Base-by-base conservation (phyloP, 108 stramenopile species). In the Epithemia pelagica region DNA sequence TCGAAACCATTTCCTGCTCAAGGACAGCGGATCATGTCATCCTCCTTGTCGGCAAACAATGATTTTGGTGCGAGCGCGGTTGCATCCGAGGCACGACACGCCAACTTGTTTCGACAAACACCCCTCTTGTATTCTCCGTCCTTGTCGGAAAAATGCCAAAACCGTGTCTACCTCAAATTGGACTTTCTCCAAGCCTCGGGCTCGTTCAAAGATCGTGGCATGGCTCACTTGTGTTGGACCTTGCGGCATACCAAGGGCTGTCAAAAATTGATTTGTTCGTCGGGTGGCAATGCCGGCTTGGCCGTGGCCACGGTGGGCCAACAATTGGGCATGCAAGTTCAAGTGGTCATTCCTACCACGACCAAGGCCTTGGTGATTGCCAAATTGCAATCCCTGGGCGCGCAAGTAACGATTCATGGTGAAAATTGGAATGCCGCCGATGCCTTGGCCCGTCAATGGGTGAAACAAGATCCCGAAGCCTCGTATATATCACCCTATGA, bases 371-470 rank as follows among this genome's bases (percentile, higher is more conserved):
- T 92, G 30, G 91, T 96, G 52, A 67, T 94, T 32, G 78, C 71
- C 24, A 92, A 92, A 61, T 52, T 95, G n/a, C 58, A 80, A 28
- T 66, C 82, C 0, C 69, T 88, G n/a, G 92, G 92, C 21, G 96
- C 96, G 5, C 66, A 79, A 1, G 92, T 96, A 0, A 83, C 84
- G 19, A 75, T 95, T n/a, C 76, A 76, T 60, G 96, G 96, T 0
- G 66, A 76, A 24, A 89, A 92, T 71, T 96, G 96, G 96, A 95
- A 96, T 65, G 90, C 61, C 25, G 96, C 96, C 21, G 94, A 96
- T 73, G 52, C 26, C 26, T 63, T 85, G 69, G 87, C 87, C 19
- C 73, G 86, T 24, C 52, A 85, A 68, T 37, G 33, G 58, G 90
- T 88, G 1, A 15, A 46, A 46, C 37, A 46, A 46, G 37, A 46